These are phyloP conservation scores for Linnemannia elongata DNA, from an alignment of 192 early-diverging fungal genomes.

Conservation along the genomic window DNA sequence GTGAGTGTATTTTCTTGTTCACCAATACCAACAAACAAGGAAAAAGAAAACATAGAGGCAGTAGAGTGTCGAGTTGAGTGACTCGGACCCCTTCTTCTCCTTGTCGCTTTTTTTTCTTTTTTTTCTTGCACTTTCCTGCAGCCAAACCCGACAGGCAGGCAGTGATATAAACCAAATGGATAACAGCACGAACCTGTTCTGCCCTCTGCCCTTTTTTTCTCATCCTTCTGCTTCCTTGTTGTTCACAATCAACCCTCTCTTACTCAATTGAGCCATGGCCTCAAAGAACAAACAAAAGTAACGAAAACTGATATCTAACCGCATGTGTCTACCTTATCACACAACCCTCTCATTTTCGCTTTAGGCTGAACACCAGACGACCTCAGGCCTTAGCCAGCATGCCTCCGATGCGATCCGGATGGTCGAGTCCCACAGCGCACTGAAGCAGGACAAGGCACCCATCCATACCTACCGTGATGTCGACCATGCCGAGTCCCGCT, in stretches of 20 bases:
- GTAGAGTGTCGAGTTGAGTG: background rate
- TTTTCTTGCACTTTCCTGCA: background rate
- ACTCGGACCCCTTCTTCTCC: conserved; percentile 7
- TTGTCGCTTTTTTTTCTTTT: background rate
- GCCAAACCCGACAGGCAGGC: background rate
- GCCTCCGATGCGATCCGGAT: conserved; percentile 54
- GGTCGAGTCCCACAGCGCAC: conserved; percentile 46
- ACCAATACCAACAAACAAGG: background rate
- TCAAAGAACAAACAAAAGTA: background rate
- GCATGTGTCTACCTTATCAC: background rate
- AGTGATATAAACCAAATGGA: background rate
- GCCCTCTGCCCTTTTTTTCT: conserved; percentile 5
- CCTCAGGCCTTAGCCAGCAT: conserved; percentile 44
- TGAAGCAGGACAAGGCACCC: conserved; percentile 55
- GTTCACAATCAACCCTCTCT: background rate
- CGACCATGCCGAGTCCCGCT: conserved; percentile 50
- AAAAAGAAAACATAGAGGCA: background rate
- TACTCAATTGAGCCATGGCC: background rate
- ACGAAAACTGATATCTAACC: background rate
- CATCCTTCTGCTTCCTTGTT: background rate
- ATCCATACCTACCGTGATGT: conserved; percentile 45
- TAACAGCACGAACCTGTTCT: background rate
- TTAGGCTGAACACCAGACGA: conserved; percentile 23
- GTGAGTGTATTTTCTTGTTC: background rate
- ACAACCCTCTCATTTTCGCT: background rate